A percentile compares a stretch with the other conserved stretches of the same genome.
Evolutionary conservation across 1,284 basidiomycete species (phyloP).

Genomic region (Ceratobasidium sp.): DNA sequence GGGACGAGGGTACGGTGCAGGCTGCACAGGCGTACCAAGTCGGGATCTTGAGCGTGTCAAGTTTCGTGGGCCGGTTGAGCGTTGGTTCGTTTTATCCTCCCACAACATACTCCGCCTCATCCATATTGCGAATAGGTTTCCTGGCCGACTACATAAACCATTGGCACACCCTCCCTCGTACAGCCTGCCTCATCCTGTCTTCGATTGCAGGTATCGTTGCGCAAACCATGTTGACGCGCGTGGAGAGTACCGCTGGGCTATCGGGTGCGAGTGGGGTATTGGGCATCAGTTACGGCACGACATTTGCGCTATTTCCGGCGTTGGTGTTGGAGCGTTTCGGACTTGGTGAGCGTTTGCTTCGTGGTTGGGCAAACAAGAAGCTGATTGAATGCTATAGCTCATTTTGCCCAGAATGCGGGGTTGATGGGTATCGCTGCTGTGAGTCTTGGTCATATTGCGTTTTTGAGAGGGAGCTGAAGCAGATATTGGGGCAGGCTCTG

Average conservation of each 20-base stretch:
- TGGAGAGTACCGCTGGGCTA: constrained; percentile 56
- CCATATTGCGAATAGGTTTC: constrained; percentile 63
- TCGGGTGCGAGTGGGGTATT: constrained; percentile 82
- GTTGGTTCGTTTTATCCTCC: constrained; percentile 67
- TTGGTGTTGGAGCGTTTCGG: constrained; percentile 90
- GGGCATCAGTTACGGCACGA: constrained; percentile 80
- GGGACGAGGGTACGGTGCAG: constrained; percentile 74
- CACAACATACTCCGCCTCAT: too few relatives aligned
- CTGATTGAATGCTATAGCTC: constrained; percentile 51
- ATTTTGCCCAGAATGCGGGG: constrained; percentile 90
- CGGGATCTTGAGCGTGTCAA: constrained; percentile 85
- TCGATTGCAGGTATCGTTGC: constrained; percentile 76
- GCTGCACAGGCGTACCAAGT: constrained; percentile 89
- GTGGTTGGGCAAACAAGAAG: neutral
- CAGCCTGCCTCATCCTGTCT: constrained; percentile 77
- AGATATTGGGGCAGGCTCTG: constrained; percentile 14
- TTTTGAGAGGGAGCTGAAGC: neutral
- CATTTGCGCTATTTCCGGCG: constrained; percentile 85
- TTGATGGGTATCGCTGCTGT: constrained; percentile 81
- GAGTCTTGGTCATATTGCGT: constrained; percentile 60
- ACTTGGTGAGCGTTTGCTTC: constrained; percentile 63
- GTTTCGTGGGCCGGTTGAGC: constrained; percentile 82
- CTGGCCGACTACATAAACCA: constrained; percentile 79
- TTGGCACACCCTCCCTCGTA: constrained; percentile 71
- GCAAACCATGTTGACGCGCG: constrained; percentile 57